phyloP scores from a whole-genome alignment of 2,329 filamentous ascomycete genomes.

The Trichophyton benhamiae region DNA sequence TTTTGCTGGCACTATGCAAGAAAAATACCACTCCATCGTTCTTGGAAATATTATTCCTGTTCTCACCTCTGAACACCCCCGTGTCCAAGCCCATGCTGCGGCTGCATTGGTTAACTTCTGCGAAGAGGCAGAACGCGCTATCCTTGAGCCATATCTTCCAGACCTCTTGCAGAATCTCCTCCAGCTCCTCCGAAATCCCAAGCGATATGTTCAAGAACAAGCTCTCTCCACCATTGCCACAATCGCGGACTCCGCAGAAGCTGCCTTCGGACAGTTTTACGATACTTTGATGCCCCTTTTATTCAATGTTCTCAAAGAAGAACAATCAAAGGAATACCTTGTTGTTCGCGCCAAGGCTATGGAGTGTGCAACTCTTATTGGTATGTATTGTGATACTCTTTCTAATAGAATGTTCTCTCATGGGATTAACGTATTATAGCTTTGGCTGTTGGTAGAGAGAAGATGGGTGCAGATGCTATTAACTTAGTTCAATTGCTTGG shows the following conservation, averaged over 20 bases:
- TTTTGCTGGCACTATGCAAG: slow-evolving; percentile 95
- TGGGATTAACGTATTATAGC: slow-evolving; percentile 33
- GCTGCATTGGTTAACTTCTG: slow-evolving; percentile 99
- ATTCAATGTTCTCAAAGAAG: slow-evolving; percentile 75
- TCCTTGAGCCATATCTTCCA: slow-evolving; percentile 86
- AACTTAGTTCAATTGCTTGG: slow-evolving; percentile 78
- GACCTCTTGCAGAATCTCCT: slow-evolving; percentile 75
- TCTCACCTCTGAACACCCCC: slow-evolving; percentile 74
- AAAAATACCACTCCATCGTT: slow-evolving; percentile 79
- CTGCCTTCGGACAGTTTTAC: slow-evolving; percentile 90
- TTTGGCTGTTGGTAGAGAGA: slow-evolving; percentile 84
- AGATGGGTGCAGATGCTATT: slow-evolving; percentile 76
- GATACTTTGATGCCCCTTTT: slow-evolving; percentile 89
- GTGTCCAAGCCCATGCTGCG: slow-evolving; percentile 92
- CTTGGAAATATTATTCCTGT: slow-evolving; percentile 87
- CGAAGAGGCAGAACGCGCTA: slow-evolving; percentile 87
- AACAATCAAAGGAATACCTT: slow-evolving; percentile 87
- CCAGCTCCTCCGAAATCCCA: slow-evolving; percentile 75
- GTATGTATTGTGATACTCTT: slow-evolving; percentile 11
- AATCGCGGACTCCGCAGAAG: slow-evolving; percentile 95
- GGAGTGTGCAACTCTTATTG: slow-evolving; percentile 93
- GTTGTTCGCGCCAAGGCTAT: slow-evolving; percentile 92
- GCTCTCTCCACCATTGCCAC: slow-evolving; percentile 95
- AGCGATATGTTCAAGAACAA: slow-evolving; percentile 95
- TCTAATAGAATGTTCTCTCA: neutral